These are phyloP conservation scores for Citrus inodora DNA, from an alignment of 345 rosid species.

Conservation along the genomic window DNA sequence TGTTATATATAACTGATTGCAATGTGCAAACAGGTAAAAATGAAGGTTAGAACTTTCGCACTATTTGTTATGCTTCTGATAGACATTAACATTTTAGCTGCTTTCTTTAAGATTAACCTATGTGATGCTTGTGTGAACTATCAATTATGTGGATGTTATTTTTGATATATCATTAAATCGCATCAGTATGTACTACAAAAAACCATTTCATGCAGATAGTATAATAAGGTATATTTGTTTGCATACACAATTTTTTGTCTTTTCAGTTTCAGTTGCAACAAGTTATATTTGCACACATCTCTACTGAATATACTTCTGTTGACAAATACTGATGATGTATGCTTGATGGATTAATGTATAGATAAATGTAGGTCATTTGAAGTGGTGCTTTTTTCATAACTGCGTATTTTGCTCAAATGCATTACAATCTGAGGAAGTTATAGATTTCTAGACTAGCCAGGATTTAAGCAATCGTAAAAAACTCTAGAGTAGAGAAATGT, in stretches of 20 bases:
- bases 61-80: background rate
- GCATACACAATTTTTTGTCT: background rate
- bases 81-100: background rate
- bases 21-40: background rate
- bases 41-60: background rate
- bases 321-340: background rate
- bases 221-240: background rate
- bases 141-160: background rate
- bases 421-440: no score
- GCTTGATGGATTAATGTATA: no score
- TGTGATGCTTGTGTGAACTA: background rate
- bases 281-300: background rate
- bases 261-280: background rate
- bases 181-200: background rate
- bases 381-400: no score
- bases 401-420: no score
- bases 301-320: background rate
- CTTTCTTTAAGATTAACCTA: background rate
- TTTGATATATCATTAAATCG: background rate
- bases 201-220: background rate
- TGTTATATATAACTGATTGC: background rate
- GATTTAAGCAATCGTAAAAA: no score
- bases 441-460: no score
- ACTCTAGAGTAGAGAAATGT: no score
- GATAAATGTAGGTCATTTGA: no score